Conservation (phyloP, 257 asterid species). For the Rubia yunnanensis region DNA sequence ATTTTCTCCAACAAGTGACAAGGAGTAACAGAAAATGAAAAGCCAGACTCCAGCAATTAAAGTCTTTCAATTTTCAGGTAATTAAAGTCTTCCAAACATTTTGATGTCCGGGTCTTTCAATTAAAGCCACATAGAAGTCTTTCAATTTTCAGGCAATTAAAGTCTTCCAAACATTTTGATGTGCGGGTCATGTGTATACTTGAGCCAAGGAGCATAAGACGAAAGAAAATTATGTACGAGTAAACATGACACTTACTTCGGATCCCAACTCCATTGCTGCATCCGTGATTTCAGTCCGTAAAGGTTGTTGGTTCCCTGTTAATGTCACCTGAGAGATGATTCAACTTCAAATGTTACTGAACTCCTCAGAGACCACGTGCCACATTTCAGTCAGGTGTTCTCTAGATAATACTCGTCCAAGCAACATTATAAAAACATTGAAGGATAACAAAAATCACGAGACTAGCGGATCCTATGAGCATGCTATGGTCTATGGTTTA, state of each 20-base stretch:
- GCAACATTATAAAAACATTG: neutral
- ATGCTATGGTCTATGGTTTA: neutral
- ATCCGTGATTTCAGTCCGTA: slow-evolving; percentile 88
- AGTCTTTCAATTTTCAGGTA: neutral
- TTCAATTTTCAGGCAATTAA: neutral
- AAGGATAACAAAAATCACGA: neutral
- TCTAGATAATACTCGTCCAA: slow-evolving; percentile 2
- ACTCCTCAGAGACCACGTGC: neutral
- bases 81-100: too few species aligned
- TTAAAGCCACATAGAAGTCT: neutral
- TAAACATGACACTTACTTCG: slow-evolving; percentile 43
- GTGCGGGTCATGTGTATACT: too few species aligned
- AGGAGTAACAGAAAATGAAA: neutral
- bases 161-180: too few species aligned
- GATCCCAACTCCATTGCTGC: slow-evolving; percentile 95
- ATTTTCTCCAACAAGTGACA: neutral
- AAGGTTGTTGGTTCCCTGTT: slow-evolving; percentile 90
- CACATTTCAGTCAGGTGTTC: neutral
- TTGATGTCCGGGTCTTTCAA: too few species aligned
- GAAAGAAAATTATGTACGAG: neutral
- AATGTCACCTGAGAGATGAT: slow-evolving; percentile 61
- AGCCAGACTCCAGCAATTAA: neutral
- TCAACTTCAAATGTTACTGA: slow-evolving; percentile 6
- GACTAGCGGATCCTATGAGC: neutral
- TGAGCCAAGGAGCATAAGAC: neutral